Evolutionary conservation across 768 basidiomycete species (phyloP), one percentile per base, ranked within the genome.

Genomic region (Suillus tomentosus): DNA sequence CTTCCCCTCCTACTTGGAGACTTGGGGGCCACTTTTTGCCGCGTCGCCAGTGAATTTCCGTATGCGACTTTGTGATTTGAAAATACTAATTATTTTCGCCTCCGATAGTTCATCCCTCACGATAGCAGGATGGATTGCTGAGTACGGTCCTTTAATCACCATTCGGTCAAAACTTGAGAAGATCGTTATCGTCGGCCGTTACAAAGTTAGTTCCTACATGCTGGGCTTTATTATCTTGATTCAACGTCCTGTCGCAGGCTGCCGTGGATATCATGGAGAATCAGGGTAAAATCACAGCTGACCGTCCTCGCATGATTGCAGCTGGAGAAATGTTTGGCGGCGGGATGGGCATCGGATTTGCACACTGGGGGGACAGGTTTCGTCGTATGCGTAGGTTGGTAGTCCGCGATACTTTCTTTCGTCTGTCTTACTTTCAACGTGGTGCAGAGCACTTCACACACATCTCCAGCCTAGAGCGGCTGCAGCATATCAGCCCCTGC

Each of bases 1-100:
- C 48, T 50, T 50, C 48, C 48, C 48, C 48, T 24, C 48, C 48
- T 14, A 50, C 48, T 15, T 50, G 48, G 48, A 50, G 48, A 50
- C 48, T 50, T 24, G 48, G 24, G 3, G 48, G 48, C 3, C 24
- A 50, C 48, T 50, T 50, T n/a, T 7, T 24, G 14, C 48, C 48
- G 6, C 48, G 2, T 24, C 22, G 6, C 22, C 22, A 50, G 48
- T 50, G 8, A 50, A 24, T 24, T 8, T 14, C 8, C 7, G 48
- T 24, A 50, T 50, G 14, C 7, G 5, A 50, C 13, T 50, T 24
- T 3, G 14, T 50, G 22, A 24, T 24, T 15, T 24, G 8, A 8
- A 22, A 24, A 50, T 50, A 3, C 14, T 50, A 4, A 50, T 24
- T 15, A 3, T 50, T 24, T n/a, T 15, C 22, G 8, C 8, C 24